Evolutionary conservation across 768 basidiomycete species (phyloP).

Genomic region (Lenzites betulinus): DNA sequence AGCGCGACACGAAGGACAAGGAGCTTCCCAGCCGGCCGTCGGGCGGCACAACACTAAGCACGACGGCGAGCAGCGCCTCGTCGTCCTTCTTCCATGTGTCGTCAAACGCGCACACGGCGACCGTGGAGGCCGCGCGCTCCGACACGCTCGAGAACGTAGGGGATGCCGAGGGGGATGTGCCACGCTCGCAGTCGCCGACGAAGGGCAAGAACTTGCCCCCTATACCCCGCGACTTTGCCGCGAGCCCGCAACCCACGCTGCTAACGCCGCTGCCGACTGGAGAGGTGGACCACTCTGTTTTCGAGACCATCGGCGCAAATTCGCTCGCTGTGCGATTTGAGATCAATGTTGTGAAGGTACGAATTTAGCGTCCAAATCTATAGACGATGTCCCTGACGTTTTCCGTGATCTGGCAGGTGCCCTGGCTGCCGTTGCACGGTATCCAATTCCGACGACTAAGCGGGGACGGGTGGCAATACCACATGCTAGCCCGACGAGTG

Average conservation of each 20-base stretch:
- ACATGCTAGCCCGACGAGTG: conserved; percentile 89
- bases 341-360: conserved; percentile 94
- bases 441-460: conserved; percentile 91
- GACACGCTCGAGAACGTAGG: conserved; percentile 24
- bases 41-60: conserved; percentile 50
- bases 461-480: conserved; percentile 97
- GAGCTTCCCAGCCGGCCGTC: conserved; percentile 48
- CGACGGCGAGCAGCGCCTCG: conserved; percentile 75
- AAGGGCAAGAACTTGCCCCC: conserved; percentile 74
- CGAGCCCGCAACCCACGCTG: conserved; percentile 32
- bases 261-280: conserved; percentile 63
- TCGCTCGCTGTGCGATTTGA: conserved; percentile 92
- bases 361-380: conserved; percentile 30
- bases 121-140: conserved; percentile 38
- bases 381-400: conserved; percentile 9
- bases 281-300: conserved; percentile 65
- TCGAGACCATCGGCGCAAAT: conserved; percentile 75
- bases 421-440: conserved; percentile 90
- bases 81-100: conserved; percentile 87
- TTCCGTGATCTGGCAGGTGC: conserved; percentile 56
- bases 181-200: conserved; percentile 51
- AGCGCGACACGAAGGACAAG: conserved; percentile 50
- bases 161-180: conserved; percentile 25
- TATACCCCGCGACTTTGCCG: conserved; percentile 70
- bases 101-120: conserved; percentile 48